Evolutionary conservation across 2,329 filamentous ascomycete species (phyloP), one percentile per base, ranked within the genome.

Genomic region (Arthrobotrys conoides): DNA sequence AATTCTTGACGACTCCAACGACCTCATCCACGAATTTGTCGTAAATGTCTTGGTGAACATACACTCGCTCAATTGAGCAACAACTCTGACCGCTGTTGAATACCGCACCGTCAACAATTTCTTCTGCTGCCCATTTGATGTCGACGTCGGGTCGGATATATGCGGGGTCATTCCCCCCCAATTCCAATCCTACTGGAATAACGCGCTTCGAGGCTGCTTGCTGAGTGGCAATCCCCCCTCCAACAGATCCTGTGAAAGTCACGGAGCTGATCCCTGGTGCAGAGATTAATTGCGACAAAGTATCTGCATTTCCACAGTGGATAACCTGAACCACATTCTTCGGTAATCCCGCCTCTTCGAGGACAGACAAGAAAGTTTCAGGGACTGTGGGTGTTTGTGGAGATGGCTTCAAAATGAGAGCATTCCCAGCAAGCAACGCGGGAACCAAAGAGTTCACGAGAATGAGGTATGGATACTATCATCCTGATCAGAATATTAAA

Each of bases 51-150:
- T 92, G 91, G 82, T 96, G 90, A 4, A 98, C 94, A 83, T 98
- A 98, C 20, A 98, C 90, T 38, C 95, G 89, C 86, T 98, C 95
- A 68, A 98, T 88, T 24, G 93, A 92, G 85, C 95, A 98, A 87
- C 95, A 98, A 84, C 93, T 97, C 87, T 98, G 95, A n/a, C 95
- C 95, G 65, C 94, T 97, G 86, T 98, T 98, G 88, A 98, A 98
- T 72, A 98, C 87, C n/a, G 94, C 91, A 20, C 95, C 95, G 82
- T 98, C 95, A 14, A 98, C 93, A 82, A 98, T 96, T 85, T 97
- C 94, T 81, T 92, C 94, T 0, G 95, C 95, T 0, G 92, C 94
- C 95, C 94, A 97, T 59, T 90, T 90, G 59, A 97, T 85, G 83
- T 98, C 94, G 0, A 97, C 93, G 82, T 98, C 95, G 5, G 87